Percentiles rank a stretch among this genome's conserved stretches.
phyloP scores from a whole-genome alignment of 179 eudicot genomes.

The Vitellaria paradoxa region DNA sequence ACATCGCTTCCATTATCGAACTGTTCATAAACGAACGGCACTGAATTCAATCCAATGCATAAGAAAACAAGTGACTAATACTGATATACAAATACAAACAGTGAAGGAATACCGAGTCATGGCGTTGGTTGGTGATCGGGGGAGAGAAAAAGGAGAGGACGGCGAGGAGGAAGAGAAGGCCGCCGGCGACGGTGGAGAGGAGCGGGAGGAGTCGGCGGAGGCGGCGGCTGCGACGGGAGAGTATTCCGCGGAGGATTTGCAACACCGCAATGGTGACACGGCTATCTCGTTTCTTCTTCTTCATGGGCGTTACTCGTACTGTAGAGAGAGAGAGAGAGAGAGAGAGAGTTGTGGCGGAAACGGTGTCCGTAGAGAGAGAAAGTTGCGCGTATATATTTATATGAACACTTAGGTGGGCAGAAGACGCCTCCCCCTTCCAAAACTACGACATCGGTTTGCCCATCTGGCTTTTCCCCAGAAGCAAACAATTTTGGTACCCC shows the following conservation, averaged over 20 bases:
- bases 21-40: constrained; percentile 1
- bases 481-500: not conserved
- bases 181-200: constrained; percentile 19
- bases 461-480: not conserved
- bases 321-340: not conserved
- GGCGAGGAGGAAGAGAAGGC: constrained; percentile 27
- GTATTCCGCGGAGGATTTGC: constrained; percentile 12
- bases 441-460: not conserved
- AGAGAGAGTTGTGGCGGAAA: not conserved
- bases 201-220: constrained; percentile 16
- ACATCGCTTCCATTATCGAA: not conserved
- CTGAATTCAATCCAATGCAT: not conserved
- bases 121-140: constrained; percentile 25
- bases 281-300: constrained; percentile 13
- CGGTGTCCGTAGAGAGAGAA: not conserved
- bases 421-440: not conserved
- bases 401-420: too few relatives aligned
- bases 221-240: constrained; percentile 29
- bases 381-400: not conserved
- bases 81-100: too few relatives aligned
- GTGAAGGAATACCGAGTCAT: constrained; percentile 18
- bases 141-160: constrained; percentile 38
- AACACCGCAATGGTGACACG: constrained; percentile 5
- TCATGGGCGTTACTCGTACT: constrained; percentile 2
- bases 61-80: not conserved